phyloP scores from a whole-genome alignment of 2,329 filamentous ascomycete species.

The Neofusicoccum umdonicola region DNA sequence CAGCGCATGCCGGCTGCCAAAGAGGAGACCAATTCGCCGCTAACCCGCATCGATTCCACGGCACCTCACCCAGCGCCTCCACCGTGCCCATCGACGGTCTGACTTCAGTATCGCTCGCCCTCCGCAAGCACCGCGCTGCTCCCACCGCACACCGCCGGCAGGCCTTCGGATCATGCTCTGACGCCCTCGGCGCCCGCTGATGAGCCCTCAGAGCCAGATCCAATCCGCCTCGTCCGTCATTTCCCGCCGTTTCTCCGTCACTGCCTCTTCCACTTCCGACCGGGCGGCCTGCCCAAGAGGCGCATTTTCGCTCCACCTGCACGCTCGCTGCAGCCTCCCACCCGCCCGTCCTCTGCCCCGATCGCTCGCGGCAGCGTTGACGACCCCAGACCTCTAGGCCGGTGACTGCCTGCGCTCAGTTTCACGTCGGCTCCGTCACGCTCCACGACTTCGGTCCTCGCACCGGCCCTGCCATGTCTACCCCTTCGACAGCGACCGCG shows the following conservation, averaged over 20 bases:
- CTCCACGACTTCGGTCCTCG: constrained; percentile 14
- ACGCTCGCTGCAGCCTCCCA: not conserved
- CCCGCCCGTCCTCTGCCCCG: not conserved
- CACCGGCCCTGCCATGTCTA: constrained; percentile 36
- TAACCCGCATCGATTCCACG: constrained; percentile 9
- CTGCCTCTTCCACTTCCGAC: constrained; percentile 15
- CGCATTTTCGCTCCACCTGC: constrained; percentile 1
- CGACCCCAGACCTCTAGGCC: not conserved
- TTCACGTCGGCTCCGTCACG: constrained; percentile 14
- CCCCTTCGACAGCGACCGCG: constrained; percentile 44
- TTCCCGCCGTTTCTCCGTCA: constrained; percentile 18
- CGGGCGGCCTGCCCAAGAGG: constrained; percentile 1
- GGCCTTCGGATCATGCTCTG: constrained; percentile 1
- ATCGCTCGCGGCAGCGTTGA: not conserved
- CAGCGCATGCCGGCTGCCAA: constrained; percentile 13
- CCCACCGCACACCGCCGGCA: not conserved
- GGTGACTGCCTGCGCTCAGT: not conserved
- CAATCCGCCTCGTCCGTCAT: constrained; percentile 15
- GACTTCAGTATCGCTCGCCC: constrained; percentile 15
- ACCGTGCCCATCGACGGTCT: constrained; percentile 13
- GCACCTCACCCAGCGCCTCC: constrained; percentile 3
- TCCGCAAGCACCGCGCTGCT: not conserved
- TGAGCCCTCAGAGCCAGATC: not conserved
- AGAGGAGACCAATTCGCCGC: constrained; percentile 18
- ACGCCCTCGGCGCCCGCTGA: constrained; percentile 8